Evolutionary conservation across 1,284 basidiomycete species (phyloP).

Genomic region (Singerocomus rubriflavus): DNA sequence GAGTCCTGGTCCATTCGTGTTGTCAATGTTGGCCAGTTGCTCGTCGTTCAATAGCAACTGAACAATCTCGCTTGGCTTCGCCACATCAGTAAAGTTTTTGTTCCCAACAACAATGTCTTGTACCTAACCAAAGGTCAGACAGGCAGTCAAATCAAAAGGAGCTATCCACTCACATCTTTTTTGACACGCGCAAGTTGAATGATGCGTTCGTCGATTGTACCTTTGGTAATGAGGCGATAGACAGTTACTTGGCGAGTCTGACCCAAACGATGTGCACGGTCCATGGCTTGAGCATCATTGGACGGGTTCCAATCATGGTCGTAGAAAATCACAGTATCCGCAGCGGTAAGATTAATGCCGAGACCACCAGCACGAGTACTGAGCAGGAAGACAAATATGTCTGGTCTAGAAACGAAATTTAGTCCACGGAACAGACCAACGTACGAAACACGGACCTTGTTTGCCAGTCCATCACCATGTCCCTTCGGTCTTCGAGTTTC

Average conservation of each 20-base stretch:
- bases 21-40: slow-evolving; percentile 67
- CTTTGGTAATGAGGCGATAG: slow-evolving; percentile 94
- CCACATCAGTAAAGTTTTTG: slow-evolving; percentile 89
- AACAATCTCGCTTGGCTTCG: slow-evolving; percentile 97
- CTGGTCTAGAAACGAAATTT: slow-evolving; percentile 55
- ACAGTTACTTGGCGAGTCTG: slow-evolving; percentile 99
- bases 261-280: slow-evolving; percentile 96
- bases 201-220: slow-evolving; percentile 98
- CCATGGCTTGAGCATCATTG: slow-evolving; percentile 99
- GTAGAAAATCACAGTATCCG: slow-evolving; percentile 97
- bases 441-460: slow-evolving; percentile 64
- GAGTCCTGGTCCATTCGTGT: slow-evolving; percentile 36
- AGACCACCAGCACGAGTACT: slow-evolving; percentile 97
- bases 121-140: slow-evolving; percentile 50
- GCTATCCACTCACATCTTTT: slow-evolving; percentile 73
- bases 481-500: slow-evolving; percentile 93
- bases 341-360: slow-evolving; percentile 98
- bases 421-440: background rate
- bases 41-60: slow-evolving; percentile 95
- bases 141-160: background rate
- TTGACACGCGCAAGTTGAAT: slow-evolving; percentile 92
- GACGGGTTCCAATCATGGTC: slow-evolving; percentile 99
- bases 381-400: slow-evolving; percentile 94
- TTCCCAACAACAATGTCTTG: slow-evolving; percentile 99
- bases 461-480: slow-evolving; percentile 99